These are phyloP conservation scores for Beauveria scarabaeidicola DNA, from an alignment of 2,329 filamentous ascomycete species.

Conservation along the genomic window DNA sequence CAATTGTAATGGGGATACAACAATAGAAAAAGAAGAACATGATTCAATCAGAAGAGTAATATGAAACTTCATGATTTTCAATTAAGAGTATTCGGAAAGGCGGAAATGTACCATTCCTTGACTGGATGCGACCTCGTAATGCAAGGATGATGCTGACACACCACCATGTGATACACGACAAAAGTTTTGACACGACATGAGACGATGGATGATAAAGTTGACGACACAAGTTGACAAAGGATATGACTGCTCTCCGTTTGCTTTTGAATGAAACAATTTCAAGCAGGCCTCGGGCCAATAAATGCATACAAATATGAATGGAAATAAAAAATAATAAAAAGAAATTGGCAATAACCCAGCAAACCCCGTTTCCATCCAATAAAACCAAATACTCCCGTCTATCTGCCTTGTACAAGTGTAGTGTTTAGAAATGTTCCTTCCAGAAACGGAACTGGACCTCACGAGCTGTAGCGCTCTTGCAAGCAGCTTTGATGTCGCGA, in stretches of 20 bases:
- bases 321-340: neutral
- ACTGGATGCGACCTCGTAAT: too few relatives aligned
- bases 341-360: neutral
- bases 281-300: neutral
- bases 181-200: too few relatives aligned
- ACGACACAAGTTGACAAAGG: neutral
- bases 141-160: too few relatives aligned
- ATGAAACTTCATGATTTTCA: too few relatives aligned
- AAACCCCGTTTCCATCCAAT: neutral
- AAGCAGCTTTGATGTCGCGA: slow-evolving; percentile 75
- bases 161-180: too few relatives aligned
- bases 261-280: neutral
- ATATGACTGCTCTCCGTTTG: neutral
- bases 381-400: neutral
- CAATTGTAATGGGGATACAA: neutral
- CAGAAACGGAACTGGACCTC: slow-evolving; percentile 95
- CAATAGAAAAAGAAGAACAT: neutral
- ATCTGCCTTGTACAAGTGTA: slow-evolving; percentile 8
- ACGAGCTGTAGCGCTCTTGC: slow-evolving; percentile 60
- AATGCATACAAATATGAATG: neutral
- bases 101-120: too few relatives aligned
- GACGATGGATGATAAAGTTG: neutral
- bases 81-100: too few relatives aligned
- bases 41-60: too few relatives aligned
- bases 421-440: slow-evolving; percentile 78